These are phyloP conservation scores for Blastocystis sp. DNA, from an alignment of 352 stramenopile species.

Conservation along the genomic window DNA sequence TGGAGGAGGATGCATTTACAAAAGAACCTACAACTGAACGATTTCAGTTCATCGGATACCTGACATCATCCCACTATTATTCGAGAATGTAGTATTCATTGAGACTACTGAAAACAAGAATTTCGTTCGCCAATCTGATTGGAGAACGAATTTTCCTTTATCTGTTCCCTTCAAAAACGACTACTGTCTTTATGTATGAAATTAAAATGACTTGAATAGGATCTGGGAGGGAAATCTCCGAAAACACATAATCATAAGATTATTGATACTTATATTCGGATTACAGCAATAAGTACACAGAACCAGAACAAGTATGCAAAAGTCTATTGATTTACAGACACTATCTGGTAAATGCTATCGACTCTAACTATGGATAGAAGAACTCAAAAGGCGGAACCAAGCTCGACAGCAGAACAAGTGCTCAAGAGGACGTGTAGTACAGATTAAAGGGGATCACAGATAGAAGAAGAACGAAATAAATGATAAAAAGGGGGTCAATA, in stretches of 20 bases:
- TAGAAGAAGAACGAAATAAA: not conserved
- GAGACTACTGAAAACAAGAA: not conserved
- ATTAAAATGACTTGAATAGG: no score
- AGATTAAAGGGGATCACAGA: not conserved
- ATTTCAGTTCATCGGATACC: not conserved
- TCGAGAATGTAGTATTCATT: not conserved
- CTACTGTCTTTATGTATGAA: no score
- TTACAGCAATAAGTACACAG: not conserved
- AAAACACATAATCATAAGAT: no score
- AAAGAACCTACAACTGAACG: not conserved
- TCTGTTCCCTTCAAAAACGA: no score
- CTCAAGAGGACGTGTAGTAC: not conserved
- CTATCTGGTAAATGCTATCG: not conserved
- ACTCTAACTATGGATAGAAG: not conserved
- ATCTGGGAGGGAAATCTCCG: no score
- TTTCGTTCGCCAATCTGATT: no score
- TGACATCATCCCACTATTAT: not conserved
- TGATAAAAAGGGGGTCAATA: conserved; percentile 5
- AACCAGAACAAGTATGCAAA: not conserved
- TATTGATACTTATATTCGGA: not conserved
- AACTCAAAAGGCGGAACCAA: conserved; percentile 16
- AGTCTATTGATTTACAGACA: conserved; percentile 12
- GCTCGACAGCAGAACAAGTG: not conserved
- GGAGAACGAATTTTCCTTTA: no score
- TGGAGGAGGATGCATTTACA: not conserved